Percentiles rank a stretch among this genome's conserved stretches.
phyloP scores from a whole-genome alignment of 352 stramenopile genomes.

The Phytophthora vignae region DNA sequence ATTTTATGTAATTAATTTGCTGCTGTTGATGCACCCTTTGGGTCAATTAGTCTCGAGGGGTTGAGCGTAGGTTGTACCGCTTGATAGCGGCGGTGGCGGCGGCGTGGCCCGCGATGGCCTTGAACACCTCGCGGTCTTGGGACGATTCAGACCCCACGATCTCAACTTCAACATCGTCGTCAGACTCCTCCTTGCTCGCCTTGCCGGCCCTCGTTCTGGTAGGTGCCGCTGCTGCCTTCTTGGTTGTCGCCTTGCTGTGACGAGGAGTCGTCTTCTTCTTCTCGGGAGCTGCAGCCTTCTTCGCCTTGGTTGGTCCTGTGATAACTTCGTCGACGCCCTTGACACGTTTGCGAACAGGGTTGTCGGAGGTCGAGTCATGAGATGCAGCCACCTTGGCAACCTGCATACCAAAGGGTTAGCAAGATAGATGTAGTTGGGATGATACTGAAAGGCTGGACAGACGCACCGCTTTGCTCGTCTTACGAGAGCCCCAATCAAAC shows the following conservation, averaged over 20 bases:
- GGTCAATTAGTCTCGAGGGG: slow-evolving; percentile 12
- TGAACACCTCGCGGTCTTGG: slow-evolving; percentile 62
- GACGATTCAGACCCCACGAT: slow-evolving; percentile 26
- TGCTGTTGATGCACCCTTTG: no score
- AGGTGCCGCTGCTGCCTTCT: slow-evolving; percentile 11
- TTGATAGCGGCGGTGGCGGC: slow-evolving; percentile 67
- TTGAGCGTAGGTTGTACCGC: slow-evolving; percentile 59
- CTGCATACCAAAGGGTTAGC: slow-evolving; percentile 10
- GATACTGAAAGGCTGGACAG: background rate
- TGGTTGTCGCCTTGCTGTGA: slow-evolving; percentile 12
- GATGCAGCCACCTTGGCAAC: slow-evolving; percentile 17
- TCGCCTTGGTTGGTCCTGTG: slow-evolving; percentile 15
- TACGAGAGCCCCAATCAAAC: slow-evolving; percentile 55
- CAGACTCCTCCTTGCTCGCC: slow-evolving; percentile 22
- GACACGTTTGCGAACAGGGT: slow-evolving; percentile 37
- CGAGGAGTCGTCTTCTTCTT: slow-evolving; percentile 36
- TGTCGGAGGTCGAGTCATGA: slow-evolving; percentile 26
- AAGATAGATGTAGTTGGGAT: background rate
- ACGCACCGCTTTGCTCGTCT: slow-evolving; percentile 38
- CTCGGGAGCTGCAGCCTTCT: slow-evolving; percentile 18
- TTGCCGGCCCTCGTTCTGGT: slow-evolving; percentile 26
- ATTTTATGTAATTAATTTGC: no score
- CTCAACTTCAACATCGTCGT: slow-evolving; percentile 17
- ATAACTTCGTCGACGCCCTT: slow-evolving; percentile 31
- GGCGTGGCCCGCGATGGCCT: slow-evolving; percentile 63